Base-by-base conservation (phyloP, 805 yeast genomes). In the Hanseniaspora osmophila region DNA sequence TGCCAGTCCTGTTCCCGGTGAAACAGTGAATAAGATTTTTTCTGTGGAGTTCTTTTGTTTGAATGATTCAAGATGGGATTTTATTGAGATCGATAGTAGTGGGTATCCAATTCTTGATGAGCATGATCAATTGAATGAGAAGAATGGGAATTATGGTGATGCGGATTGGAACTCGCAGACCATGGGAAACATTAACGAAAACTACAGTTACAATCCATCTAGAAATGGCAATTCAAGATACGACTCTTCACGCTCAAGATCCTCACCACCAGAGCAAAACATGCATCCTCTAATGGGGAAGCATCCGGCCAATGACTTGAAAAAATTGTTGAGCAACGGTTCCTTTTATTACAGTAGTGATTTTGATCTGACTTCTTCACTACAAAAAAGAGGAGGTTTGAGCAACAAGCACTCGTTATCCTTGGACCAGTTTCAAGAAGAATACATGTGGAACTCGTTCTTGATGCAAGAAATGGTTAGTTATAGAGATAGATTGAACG, bases 401-500 rank as follows among this genome's bases (percentile, higher is more conserved):
- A 30, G 19, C 7, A 61, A 64, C 38, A 57, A 62, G 1, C 64
- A 66, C 47, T 65, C 76, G 0, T 55, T 74, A 42, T 69, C 77
- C 43, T 63, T 66, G 48, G 80, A 75, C 52, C 69, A 83, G 41
- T 80, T 75, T 52, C 90, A 82, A 58, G 78, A 77, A 43, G 88
- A 87, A 52, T 92, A 84, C 59, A 90, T 92, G 97, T 92, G 99
- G 98, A 92, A 92, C 60, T 74, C 83, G 7, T 90, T 84, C 60
- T 76, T 92, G 79, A 80, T 88, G 80, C 73, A 78, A 45, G 95
- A 86, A 50, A 72, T 90, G 43, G 68, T 85, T 50, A 71, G 75
- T 41, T 88, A 82, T 62, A 70, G 95, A 49, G 71, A 79, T 50
- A 80, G 81, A 47, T 64, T 86, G 46, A 88, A 80, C 37, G 66